Base-by-base conservation (phyloP, 306 rosid genomes). In the Hylodesmum podocarpum region DNA sequence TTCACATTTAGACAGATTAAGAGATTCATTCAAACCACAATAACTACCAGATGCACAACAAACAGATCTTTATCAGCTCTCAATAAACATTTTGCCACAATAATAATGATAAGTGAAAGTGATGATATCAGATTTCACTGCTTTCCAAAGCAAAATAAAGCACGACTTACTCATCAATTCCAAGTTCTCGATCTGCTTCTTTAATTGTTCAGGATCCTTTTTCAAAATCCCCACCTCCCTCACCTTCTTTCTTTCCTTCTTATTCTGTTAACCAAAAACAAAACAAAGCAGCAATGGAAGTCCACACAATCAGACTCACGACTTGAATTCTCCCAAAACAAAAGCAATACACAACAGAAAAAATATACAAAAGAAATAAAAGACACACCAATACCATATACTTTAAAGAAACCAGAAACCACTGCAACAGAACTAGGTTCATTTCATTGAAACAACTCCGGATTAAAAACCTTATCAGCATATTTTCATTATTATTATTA, bases 191-290 rank as follows among this genome's bases (percentile, higher is more conserved):
- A 93, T 93, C 86, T 93, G 98, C 77, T 93, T 93, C 81, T 75
- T 89, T 14, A 93, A 83, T 21, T 91, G 84, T 0, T 93, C 98
- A 1, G 98, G 99, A 71, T 96, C 98, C 82, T 96, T 96, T 96
- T 93, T 96, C 93, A 96, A 85, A 76, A 96, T 93, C 74, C 99
- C 99, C 83, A 93, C 99, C 84, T 96, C 98, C 85, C 99, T 89
- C 84, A 96, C 99, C 93, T 94, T 94, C 83, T 94, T 94, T 7
- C 98, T 89, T 83, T 94, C 98, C 81, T 94, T 94, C 82, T 94
- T 94, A 53, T 94, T 94, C 97, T 94, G 89, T 79, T 33, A 70
- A 36, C 2, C 66, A 72, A 58, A 19, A 84, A 25, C 51, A 8
- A 7, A 53, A 33, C 16, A 63, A 25, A 14, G 19, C n/a, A n/a